Evolutionary conservation across 192 early-diverging fungal species (phyloP).

Genomic region (Coemansia reversa): DNA sequence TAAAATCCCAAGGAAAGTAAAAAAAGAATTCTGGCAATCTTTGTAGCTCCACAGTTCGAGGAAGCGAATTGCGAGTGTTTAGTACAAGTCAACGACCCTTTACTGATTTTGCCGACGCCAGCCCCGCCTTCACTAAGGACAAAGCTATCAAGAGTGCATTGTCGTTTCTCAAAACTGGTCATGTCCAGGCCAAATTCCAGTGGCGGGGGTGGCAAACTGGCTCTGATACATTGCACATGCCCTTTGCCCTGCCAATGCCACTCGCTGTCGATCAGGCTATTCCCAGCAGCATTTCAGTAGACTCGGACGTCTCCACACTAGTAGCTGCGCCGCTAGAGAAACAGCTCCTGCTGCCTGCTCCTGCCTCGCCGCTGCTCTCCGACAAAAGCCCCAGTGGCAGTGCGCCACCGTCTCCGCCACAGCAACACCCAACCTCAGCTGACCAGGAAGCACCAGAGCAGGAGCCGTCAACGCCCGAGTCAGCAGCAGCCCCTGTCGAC

Average conservation of each 20-base stretch:
- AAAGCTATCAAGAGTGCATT: slow-evolving; percentile 41
- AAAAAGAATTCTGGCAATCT: background rate
- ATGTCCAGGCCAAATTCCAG: slow-evolving; percentile 44
- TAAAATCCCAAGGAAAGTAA: too few species aligned
- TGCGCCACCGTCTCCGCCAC: background rate
- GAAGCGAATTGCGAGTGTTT: slow-evolving; percentile 42
- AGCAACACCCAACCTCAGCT: background rate
- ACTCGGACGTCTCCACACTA: slow-evolving; percentile 38
- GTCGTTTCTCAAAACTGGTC: slow-evolving; percentile 38
- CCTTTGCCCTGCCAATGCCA: slow-evolving; percentile 22
- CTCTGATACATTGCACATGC: slow-evolving; percentile 35
- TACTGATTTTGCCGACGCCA: slow-evolving; percentile 44
- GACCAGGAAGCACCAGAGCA: background rate
- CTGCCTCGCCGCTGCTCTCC: background rate
- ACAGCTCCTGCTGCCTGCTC: background rate
- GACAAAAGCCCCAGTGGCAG: background rate
- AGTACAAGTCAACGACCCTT: slow-evolving; percentile 40
- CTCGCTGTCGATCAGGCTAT: background rate
- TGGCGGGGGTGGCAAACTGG: slow-evolving; percentile 49
- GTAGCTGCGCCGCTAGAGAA: slow-evolving; percentile 10
- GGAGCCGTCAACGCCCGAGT: background rate
- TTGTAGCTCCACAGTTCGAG: slow-evolving; percentile 39
- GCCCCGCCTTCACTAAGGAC: slow-evolving; percentile 36
- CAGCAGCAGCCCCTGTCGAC: background rate
- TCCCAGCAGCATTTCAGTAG: background rate